phyloP scores from a whole-genome alignment of 2,329 filamentous ascomycete genomes.

The Tolypocladium sp. region DNA sequence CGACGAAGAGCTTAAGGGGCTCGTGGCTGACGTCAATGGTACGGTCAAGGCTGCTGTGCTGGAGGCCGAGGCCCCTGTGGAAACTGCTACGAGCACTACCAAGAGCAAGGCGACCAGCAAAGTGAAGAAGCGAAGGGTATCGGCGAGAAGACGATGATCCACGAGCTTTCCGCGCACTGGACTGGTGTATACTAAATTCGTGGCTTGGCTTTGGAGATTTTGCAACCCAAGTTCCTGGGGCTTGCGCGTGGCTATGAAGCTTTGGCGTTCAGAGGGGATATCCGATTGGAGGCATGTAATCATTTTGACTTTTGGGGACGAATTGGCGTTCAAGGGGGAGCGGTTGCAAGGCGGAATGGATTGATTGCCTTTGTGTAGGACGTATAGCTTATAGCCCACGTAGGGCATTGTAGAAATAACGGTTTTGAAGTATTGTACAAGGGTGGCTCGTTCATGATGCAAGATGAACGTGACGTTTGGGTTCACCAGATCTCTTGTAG shows the following conservation, averaged over 20 bases:
- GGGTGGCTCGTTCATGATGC: neutral
- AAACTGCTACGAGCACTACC: conserved; percentile 9
- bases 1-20: conserved; percentile 75
- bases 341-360: neutral
- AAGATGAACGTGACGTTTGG: neutral
- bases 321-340: neutral
- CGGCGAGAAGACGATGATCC: conserved; percentile 23
- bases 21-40: conserved; percentile 46
- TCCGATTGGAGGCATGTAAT: neutral
- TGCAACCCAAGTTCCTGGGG: neutral
- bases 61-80: conserved; percentile 14
- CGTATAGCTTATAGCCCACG: neutral
- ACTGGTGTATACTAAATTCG: neutral
- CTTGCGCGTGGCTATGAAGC: neutral
- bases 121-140: conserved; percentile 23
- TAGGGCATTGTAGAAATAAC: neutral
- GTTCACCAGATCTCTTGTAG: neutral
- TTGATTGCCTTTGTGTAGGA: neutral
- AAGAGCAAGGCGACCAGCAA: conserved; percentile 18
- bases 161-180: neutral
- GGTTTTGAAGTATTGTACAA: neutral
- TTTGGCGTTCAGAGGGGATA: neutral
- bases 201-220: neutral
- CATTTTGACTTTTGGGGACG: neutral
- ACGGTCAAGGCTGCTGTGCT: conserved; percentile 16